Percentiles rank a stretch among this genome's conserved stretches.
Evolutionary conservation across 352 stramenopile genomes (phyloP).

Genomic region (Globisporangium cylindrosporum): DNA sequence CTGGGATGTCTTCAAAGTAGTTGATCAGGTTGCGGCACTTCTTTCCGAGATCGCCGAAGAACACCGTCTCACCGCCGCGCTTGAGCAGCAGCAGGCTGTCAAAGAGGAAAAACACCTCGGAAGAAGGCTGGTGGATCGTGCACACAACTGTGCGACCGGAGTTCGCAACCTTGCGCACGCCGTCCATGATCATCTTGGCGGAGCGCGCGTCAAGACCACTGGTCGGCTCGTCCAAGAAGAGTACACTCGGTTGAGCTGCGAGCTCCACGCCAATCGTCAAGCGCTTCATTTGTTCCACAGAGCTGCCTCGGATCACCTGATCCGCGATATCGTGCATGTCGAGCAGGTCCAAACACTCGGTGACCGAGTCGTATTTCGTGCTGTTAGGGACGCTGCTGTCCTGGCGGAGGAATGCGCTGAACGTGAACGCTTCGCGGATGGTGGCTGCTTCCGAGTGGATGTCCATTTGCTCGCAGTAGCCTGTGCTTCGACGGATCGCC

Average conservation of each 20-base stretch:
- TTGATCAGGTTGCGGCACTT: conserved; percentile 19
- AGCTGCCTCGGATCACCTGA: conserved; percentile 38
- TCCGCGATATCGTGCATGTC: conserved; percentile 30
- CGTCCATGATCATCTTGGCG: conserved; percentile 74
- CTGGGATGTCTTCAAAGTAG: conserved; percentile 27
- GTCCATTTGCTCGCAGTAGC: conserved; percentile 78
- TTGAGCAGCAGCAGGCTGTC: conserved; percentile 75
- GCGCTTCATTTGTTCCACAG: conserved; percentile 49
- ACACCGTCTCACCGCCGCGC: conserved; percentile 29
- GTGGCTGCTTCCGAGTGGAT: conserved; percentile 76
- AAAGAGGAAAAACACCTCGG: conserved; percentile 84
- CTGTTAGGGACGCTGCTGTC: conserved; percentile 18
- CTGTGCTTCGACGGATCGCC: conserved; percentile 34
- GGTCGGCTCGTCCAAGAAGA: conserved; percentile 83
- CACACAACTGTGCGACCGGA: conserved; percentile 62
- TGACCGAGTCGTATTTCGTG: conserved; percentile 31
- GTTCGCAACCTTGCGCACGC: conserved; percentile 76
- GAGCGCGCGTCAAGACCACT: conserved; percentile 80
- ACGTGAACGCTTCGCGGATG: conserved; percentile 77
- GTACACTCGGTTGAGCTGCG: conserved; percentile 66
- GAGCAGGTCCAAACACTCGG: conserved; percentile 37
- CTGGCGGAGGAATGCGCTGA: conserved; percentile 72
- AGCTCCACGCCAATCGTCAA: conserved; percentile 64
- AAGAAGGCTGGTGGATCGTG: conserved; percentile 90
- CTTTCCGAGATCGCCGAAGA: conserved; percentile 24